Conservation (phyloP, 352 stramenopile species). For the Globisporangium middletonii region DNA sequence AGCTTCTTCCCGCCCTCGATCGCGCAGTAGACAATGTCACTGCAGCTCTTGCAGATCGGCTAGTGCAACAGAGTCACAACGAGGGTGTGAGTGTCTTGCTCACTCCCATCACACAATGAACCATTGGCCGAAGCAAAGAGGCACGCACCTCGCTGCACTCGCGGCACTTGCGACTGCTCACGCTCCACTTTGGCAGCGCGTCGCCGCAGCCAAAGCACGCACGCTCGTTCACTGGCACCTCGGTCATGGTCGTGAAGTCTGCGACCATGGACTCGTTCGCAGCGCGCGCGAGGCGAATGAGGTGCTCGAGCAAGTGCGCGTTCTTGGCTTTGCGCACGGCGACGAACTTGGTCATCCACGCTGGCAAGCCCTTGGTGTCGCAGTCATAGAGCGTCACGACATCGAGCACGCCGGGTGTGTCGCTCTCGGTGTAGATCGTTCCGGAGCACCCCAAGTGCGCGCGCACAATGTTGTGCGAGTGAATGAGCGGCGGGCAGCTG, state of each 20-base stretch:
- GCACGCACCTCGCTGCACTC: conserved; percentile 50
- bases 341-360: conserved; percentile 61
- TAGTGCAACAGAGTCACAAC: conserved; percentile 1
- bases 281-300: conserved; percentile 49
- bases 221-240: conserved; percentile 19
- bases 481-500: conserved; percentile 43
- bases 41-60: conserved; percentile 54
- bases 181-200: conserved; percentile 37
- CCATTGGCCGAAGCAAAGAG: not conserved
- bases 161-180: conserved; percentile 34
- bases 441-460: conserved; percentile 53
- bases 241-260: conserved; percentile 31
- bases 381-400: conserved; percentile 54
- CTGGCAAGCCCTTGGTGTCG: conserved; percentile 51
- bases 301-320: conserved; percentile 50
- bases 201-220: conserved; percentile 42
- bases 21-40: conserved; percentile 54
- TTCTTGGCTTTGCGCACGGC: conserved; percentile 54
- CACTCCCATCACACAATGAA: not conserved
- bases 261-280: conserved; percentile 37
- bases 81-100: not conserved
- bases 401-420: conserved; percentile 39
- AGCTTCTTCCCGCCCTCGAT: conserved; percentile 58
- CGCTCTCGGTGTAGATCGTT: conserved; percentile 53
- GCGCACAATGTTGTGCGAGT: conserved; percentile 50